phyloP scores from a whole-genome alignment of 2,329 filamentous ascomycete species.

The Trichoderma arundinaceum region DNA sequence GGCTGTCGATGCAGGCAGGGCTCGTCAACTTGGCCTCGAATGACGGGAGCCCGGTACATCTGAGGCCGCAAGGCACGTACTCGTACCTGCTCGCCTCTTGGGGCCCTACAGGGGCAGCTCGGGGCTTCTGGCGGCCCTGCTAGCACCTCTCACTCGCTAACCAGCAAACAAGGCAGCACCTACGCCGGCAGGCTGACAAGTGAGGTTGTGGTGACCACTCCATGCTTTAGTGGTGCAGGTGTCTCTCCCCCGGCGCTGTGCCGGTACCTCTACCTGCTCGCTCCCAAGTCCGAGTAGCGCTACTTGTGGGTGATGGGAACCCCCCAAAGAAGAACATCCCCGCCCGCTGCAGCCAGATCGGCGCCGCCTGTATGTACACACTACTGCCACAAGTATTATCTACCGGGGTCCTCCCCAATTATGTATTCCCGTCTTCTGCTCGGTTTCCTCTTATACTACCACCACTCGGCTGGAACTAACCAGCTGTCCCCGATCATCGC shows the following conservation, averaged over 20 bases:
- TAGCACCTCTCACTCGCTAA: constrained; percentile 10
- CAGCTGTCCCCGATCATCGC: constrained; percentile 10
- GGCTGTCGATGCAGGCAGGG: too few species aligned
- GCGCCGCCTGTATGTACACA: constrained; percentile 17
- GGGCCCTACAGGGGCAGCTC: constrained; percentile 18
- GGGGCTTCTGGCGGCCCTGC: constrained; percentile 12
- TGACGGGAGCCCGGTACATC: constrained; percentile 1
- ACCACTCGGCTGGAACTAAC: neutral
- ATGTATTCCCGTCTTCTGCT: constrained; percentile 13
- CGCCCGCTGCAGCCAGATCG: constrained; percentile 29
- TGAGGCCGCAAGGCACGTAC: neutral
- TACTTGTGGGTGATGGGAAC: neutral
- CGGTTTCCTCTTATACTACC: constrained; percentile 14
- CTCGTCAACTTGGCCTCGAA: constrained; percentile 10
- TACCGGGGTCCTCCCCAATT: constrained; percentile 26
- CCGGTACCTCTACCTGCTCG: neutral
- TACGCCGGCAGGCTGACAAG: constrained; percentile 1
- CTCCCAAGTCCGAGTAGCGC: neutral
- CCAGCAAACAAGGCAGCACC: constrained; percentile 8
- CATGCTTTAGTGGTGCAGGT: neutral
- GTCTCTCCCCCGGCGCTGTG: neutral
- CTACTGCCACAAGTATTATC: constrained; percentile 1
- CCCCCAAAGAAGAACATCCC: neutral
- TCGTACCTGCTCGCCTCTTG: neutral
- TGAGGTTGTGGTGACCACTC: neutral